phyloP scores from a whole-genome alignment of 345 rosid species.

The Mercurialis annua region DNA sequence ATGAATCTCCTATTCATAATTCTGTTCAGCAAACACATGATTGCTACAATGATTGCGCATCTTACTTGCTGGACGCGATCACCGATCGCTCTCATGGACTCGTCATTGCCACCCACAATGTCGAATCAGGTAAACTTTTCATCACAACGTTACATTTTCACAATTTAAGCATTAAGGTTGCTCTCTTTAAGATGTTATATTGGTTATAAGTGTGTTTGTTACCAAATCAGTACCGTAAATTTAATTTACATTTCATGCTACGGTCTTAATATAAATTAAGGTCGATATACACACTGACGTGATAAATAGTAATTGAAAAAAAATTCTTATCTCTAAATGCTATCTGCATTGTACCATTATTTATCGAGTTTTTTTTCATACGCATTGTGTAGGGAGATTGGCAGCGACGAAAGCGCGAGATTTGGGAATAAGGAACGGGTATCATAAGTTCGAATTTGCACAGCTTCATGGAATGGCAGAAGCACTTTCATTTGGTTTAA shows the following conservation, averaged over 20 bases:
- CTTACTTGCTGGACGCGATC: constrained; percentile 61
- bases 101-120: constrained; percentile 90
- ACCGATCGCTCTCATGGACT: constrained; percentile 52
- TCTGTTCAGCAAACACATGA: constrained; percentile 64
- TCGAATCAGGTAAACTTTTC: constrained; percentile 54
- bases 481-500: constrained; percentile 64
- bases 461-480: constrained; percentile 93
- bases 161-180: neutral
- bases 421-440: constrained; percentile 49
- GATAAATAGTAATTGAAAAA: too few relatives aligned
- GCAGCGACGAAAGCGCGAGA: constrained; percentile 61
- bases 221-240: too few relatives aligned
- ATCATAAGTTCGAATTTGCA: constrained; percentile 67
- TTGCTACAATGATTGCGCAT: constrained; percentile 73
- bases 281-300: too few relatives aligned
- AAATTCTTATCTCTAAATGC: too few relatives aligned
- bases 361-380: neutral
- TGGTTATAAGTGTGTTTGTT: too few relatives aligned
- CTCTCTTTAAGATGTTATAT: too few relatives aligned
- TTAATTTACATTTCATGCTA: too few relatives aligned
- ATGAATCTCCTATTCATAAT: constrained; percentile 69
- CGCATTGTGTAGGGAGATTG: constrained; percentile 46
- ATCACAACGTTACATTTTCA: too few relatives aligned
- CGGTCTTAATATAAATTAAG: too few relatives aligned
- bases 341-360: too few relatives aligned